phyloP scores from a whole-genome alignment of 306 rosid species.

The Fragaria iinumae region DNA sequence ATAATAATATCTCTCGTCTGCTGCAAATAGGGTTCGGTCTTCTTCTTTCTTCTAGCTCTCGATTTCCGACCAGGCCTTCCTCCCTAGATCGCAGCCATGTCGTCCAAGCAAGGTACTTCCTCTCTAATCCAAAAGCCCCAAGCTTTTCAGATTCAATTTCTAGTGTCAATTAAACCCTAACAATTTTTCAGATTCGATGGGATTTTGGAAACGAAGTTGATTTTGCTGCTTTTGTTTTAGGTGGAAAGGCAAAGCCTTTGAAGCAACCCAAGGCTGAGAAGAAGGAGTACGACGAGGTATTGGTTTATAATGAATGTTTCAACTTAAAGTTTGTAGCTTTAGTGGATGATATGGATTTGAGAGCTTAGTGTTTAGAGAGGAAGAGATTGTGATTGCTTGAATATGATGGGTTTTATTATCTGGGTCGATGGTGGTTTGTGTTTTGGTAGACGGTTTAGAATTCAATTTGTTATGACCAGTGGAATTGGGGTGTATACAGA shows the following conservation, averaged over 20 bases:
- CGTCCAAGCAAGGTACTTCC: conserved; percentile 76
- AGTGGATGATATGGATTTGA: neutral
- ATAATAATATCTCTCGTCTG: neutral
- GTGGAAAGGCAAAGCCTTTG: conserved; percentile 98
- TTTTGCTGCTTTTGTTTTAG: conserved; percentile 24
- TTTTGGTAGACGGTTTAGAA: neutral
- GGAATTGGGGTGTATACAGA: neutral
- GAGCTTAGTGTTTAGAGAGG: neutral
- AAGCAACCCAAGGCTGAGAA: conserved; percentile 45
- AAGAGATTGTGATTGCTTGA: too few species aligned
- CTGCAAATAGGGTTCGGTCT: conserved; percentile 3
- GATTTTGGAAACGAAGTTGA: neutral
- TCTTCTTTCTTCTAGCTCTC: conserved; percentile 12
- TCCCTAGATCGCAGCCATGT: conserved; percentile 59
- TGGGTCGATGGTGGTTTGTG: conserved; percentile 19
- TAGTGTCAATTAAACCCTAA: neutral
- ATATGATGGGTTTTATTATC: neutral
- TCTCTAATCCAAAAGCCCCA: neutral
- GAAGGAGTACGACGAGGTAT: neutral
- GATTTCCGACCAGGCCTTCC: conserved; percentile 39
- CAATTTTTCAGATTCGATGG: conserved; percentile 13
- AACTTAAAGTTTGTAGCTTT: neutral
- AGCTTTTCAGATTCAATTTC: conserved; percentile 10
- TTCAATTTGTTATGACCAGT: neutral
- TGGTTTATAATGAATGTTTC: neutral